Percentiles rank a stretch among this genome's conserved stretches.
These are phyloP conservation scores for Chaetoscypha palmicola DNA, from an alignment of 2,329 filamentous ascomycete genomes.

Conservation along the genomic window DNA sequence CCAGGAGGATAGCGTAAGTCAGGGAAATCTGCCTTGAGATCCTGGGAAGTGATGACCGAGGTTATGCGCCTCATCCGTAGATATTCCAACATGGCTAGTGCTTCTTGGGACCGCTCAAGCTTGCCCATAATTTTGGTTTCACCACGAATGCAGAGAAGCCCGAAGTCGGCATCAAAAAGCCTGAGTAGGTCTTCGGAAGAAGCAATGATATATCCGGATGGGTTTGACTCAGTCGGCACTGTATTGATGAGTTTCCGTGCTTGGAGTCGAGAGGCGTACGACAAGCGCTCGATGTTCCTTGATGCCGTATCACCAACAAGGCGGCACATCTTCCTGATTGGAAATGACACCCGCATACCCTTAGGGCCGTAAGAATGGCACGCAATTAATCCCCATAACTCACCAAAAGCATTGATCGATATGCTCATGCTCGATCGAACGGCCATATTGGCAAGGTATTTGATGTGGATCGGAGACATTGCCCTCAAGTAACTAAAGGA, in stretches of 20 bases:
- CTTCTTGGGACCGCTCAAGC: constrained; percentile 71
- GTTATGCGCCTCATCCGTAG: constrained; percentile 67
- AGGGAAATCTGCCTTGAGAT: constrained; percentile 69
- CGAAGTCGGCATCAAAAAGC: constrained; percentile 82
- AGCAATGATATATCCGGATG: constrained; percentile 83
- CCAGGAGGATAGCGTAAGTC: constrained; percentile 75
- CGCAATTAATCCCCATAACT: constrained; percentile 82
- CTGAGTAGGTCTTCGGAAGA: constrained; percentile 79
- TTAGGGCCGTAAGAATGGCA: constrained; percentile 72
- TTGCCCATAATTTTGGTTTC: constrained; percentile 81
- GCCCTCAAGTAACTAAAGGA: constrained; percentile 66
- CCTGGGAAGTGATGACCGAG: constrained; percentile 70
- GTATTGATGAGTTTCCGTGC: constrained; percentile 86
- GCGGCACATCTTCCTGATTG: constrained; percentile 86
- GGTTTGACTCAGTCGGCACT: constrained; percentile 70
- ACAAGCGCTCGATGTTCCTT: constrained; percentile 78
- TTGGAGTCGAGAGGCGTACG: constrained; percentile 77
- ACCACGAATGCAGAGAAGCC: constrained; percentile 74
- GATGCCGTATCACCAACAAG: constrained; percentile 81
- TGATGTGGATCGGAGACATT: constrained; percentile 85
- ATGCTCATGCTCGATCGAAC: constrained; percentile 94
- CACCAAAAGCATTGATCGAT: constrained; percentile 77
- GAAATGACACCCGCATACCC: constrained; percentile 88
- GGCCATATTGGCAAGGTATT: constrained; percentile 82
- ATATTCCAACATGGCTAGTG: constrained; percentile 78